Evolutionary conservation across 495 filamentous ascomycete species (phyloP), one percentile per base, ranked within the genome.

Genomic region (Tricharina praecox): DNA sequence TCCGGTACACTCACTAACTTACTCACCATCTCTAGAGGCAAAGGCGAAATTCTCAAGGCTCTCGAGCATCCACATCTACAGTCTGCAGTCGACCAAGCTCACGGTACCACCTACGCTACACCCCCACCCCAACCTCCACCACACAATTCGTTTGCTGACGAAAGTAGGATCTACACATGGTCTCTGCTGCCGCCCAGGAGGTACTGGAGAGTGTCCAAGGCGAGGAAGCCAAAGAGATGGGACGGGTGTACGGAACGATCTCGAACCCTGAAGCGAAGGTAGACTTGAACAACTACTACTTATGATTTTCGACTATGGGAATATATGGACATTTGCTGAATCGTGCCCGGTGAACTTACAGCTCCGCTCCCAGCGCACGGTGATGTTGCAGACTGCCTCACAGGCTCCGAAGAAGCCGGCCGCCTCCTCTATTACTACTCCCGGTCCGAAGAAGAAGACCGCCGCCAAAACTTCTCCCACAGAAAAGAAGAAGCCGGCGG

Each of bases 11-110:
- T 8, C 36, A 7, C 28, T 32, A 32, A 32, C 28, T n/a, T n/a
- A n/a, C n/a, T 7, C 7, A 7, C 7, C 7, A 7, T 32, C 13
- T 19, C 18, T 51, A 93, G 85, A 75, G 61, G 66, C 70, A 0
- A 78, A 85, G 49, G 61, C 67, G 13, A 72, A 74, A 11, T 93
- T 85, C 49, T 68, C 79, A 30, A 68, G 74, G 19, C 75, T 93
- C 47, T 68, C 67, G 0, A 81, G 79, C 2, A 77, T 93, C 45
- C 84, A 94, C 57, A 65, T 96, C 39, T 96, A 96, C 63, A 93
- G 85, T 58, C 52, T 96, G 33, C 79, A 79, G 28, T 73, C 82
- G 1, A 70, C 75, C 23, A 67, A 74, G 2, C 63, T 85, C 7
- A 78, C 83, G 62, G 83, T 71, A 57, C 19, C 49, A 13, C 40